Base-by-base conservation (phyloP, 306 rosid genomes). In the Begonia fuchsioides region DNA sequence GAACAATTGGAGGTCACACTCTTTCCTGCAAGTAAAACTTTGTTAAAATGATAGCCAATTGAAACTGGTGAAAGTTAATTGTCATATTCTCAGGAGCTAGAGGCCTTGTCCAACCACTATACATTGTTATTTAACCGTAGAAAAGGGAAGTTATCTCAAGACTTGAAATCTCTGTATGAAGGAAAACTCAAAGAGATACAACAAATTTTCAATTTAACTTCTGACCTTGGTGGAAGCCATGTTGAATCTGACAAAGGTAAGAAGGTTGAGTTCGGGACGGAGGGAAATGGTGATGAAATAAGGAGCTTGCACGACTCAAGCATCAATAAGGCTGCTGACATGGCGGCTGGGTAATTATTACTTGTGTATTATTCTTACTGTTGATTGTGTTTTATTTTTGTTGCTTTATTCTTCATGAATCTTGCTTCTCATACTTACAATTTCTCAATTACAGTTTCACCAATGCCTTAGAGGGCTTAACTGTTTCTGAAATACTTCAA, bases 1-100 rank as follows among this genome's bases (percentile, higher is more conserved):
- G 98, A 92, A 67, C 98, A 92, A 61, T 68, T 92, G 73, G 98
- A 92, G 98, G 98, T 92, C 49, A 59, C 57, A 54, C 60, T 40
- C 53, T 56, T 64, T 38, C 58, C n/a, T 20, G 49, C 50, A 54
- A 54, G 15, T 57, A 68, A 11, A 55, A 16, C 17, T 32, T 55
- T 44, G 13, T 26, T 55, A 50, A 57, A 38, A 61, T 45, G 46
- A 20, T 58, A 39, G n/a, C n/a, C n/a, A 19, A 19, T 53, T 50
- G 41, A 66, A 55, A 53, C 32, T 47, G 61, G 57, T 60, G 32
- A n/a, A 52, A 43, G 5, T 54, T 40, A 11, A 10, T 44, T 66
- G 55, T 49, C 11, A 48, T 76, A 26, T 63, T 74, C 44, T 61
- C 81, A 92, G 98, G 98, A 92, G 70, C 70, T 92, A 72, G 98